Evolutionary conservation across 768 basidiomycete genomes (phyloP).

Genomic region (Lactarius psammicola): DNA sequence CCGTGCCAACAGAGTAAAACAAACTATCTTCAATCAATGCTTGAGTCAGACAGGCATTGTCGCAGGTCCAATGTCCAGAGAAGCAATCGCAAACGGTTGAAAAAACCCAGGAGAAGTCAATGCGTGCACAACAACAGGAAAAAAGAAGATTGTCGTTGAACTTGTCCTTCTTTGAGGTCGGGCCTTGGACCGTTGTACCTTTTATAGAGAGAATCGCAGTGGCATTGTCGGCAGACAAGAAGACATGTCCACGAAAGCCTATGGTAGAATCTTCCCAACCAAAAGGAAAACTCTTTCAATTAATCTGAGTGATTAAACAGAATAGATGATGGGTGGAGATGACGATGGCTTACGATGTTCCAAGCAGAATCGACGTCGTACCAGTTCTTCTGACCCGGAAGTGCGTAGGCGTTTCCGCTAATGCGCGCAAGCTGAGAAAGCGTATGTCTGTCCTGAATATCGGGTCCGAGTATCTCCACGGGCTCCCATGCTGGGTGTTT

Average conservation of each 20-base stretch:
- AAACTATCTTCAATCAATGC: conserved; percentile 85
- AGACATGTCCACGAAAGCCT: conserved; percentile 90
- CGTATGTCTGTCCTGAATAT: conserved; percentile 76
- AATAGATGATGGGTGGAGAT: conserved; percentile 13
- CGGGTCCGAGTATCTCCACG: conserved; percentile 65
- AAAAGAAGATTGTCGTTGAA: conserved; percentile 88
- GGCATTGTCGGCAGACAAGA: conserved; percentile 71
- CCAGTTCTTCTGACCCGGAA: conserved; percentile 72
- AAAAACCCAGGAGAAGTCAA: conserved; percentile 84
- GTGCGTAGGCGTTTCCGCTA: conserved; percentile 85
- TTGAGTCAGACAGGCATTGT: conserved; percentile 74
- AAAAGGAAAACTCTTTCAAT: conserved; percentile 70
- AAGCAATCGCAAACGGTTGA: conserved; percentile 89
- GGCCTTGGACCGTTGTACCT: conserved; percentile 79
- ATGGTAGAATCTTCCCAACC: conserved; percentile 67
- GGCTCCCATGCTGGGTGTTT: conserved; percentile 66
- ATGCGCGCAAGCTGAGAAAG: conserved; percentile 81
- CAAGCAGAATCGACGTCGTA: conserved; percentile 74
- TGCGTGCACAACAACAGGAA: conserved; percentile 91
- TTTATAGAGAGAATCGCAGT: conserved; percentile 90
- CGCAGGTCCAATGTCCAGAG: conserved; percentile 66
- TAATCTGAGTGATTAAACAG: neutral
- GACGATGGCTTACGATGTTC: conserved; percentile 47
- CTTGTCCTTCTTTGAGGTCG: conserved; percentile 89
- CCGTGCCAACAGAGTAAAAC: conserved; percentile 89